Evolutionary conservation across 306 rosid genomes (phyloP).

Genomic region (Rosa chinensis): DNA sequence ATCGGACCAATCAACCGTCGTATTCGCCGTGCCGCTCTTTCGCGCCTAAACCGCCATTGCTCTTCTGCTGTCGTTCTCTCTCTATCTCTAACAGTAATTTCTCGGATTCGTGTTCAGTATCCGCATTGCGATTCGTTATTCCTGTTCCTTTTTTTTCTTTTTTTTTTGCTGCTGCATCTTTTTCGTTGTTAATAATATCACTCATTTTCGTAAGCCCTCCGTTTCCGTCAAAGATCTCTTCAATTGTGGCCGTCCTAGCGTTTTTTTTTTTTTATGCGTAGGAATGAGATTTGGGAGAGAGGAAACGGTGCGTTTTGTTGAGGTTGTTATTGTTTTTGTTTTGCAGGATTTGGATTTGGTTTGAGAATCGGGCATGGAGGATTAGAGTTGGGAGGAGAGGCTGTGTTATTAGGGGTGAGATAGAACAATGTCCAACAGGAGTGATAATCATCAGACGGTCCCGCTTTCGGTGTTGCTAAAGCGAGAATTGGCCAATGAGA

Average conservation of each 20-base stretch:
- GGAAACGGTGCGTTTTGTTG: conserved; percentile 16
- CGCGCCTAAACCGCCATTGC: conserved; percentile 38
- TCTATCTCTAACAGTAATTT: conserved; percentile 32
- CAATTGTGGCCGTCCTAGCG: conserved; percentile 8
- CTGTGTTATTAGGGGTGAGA: conserved; percentile 12
- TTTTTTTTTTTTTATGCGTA: neutral
- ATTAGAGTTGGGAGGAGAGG: conserved; percentile 30
- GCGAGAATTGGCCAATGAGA: conserved; percentile 89
- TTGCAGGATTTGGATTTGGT: conserved; percentile 33
- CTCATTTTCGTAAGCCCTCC: neutral
- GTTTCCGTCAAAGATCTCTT: conserved; percentile 17
- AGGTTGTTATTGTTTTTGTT: neutral
- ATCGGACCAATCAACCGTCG: conserved; percentile 36
- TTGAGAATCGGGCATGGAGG: conserved; percentile 31
- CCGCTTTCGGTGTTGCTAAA: conserved; percentile 88
- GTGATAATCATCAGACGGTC: conserved; percentile 71
- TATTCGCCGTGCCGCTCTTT: conserved; percentile 11
- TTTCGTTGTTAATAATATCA: neutral
- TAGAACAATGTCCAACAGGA: conserved; percentile 65
- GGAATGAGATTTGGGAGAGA: conserved; percentile 5
- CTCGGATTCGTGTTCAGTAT: neutral
- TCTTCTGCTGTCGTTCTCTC: conserved; percentile 13
- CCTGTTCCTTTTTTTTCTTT: neutral
- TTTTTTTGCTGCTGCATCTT: neutral
- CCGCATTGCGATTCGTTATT: neutral